Evolutionary conservation across 768 basidiomycete species (phyloP), one percentile per base, ranked within the genome.

Genomic region (Podaxis sp.): DNA sequence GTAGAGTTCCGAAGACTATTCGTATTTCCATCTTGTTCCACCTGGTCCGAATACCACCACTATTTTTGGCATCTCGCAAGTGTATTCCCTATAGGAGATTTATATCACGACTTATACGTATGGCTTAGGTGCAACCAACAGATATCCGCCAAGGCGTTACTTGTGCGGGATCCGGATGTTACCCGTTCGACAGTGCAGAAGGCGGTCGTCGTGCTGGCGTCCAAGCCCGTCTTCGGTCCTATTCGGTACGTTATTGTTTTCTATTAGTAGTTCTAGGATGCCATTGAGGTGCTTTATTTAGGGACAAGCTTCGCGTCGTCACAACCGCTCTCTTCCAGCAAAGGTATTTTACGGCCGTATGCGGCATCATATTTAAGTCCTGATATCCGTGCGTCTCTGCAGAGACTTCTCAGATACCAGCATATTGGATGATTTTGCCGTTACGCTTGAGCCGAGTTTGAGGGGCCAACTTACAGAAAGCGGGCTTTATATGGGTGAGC

Each of bases 131-230:
- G 96, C 72, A 98, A 98, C 68, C 93, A 96, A 54, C 97, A 99
- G 78, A 94, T 99, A 37, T 79, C 92, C 9, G 80, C 95, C 1
- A 82, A 89, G 0, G 81, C 87, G 24, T 81, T 99, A 29, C 78
- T 94, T 3, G 88, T 91, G 52, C 90, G 89, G 70, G 83, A 86
- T 41, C 79, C 84, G 2, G 96, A 97, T 65, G 93, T 98, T 17
- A 98, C 97, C 4, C 87, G 97, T 15, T 94, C 91, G 4, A 98
- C 90, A 8, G 97, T 99, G 0, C 97, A 99, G 74, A 99, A 98
- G 72, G 96, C 97, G 0, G 93, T 99, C 2, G 94, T 98, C 0
- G 92, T 99, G 2, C 80, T 99, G 38, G 95, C 94, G 3, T 85
- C 89, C 12, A 91, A 92, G 70, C 94, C 94, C 0, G 85, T 96